Conservation (phyloP, 177 flowering plant genomes). For the Vitis hybrid region DNA sequence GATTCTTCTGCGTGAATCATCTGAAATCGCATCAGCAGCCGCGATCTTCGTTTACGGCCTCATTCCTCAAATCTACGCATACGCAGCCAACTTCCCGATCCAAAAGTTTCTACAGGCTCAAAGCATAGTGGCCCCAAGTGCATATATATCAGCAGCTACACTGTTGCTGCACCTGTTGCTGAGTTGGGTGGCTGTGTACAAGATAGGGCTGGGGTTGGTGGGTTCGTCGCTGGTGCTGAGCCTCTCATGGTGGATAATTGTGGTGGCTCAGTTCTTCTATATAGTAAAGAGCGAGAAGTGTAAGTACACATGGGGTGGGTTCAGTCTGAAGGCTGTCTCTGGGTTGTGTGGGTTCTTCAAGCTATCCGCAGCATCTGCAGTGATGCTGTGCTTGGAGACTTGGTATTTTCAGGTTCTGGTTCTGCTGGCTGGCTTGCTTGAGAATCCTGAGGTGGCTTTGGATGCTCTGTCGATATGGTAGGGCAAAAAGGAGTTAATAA, state of each 20-base stretch:
- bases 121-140: slow-evolving; percentile 58
- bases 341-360: slow-evolving; percentile 27
- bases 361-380: slow-evolving; percentile 32
- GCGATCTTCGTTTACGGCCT: slow-evolving; percentile 34
- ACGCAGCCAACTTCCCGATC: slow-evolving; percentile 64
- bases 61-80: slow-evolving; percentile 79
- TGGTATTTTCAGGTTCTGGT: slow-evolving; percentile 17
- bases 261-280: slow-evolving; percentile 56
- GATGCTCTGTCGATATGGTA: no score
- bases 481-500: no score
- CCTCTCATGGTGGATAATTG: slow-evolving; percentile 71
- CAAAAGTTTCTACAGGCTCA: slow-evolving; percentile 83
- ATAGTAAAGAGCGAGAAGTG: slow-evolving; percentile 27
- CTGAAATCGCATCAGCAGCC: slow-evolving; percentile 22
- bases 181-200: slow-evolving; percentile 62
- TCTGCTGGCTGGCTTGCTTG: no score
- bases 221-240: slow-evolving; percentile 71
- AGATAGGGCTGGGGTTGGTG: slow-evolving; percentile 56
- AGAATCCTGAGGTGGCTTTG: no score
- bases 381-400: slow-evolving; percentile 32
- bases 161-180: slow-evolving; percentile 49
- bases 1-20: slow-evolving; percentile 21
- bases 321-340: slow-evolving; percentile 22
- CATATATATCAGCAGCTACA: slow-evolving; percentile 39
- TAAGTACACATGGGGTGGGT: slow-evolving; percentile 26